Percentiles rank a stretch among this genome's conserved stretches.
phyloP scores from a whole-genome alignment of 1,284 basidiomycete species.

The Rhodotorula glutinis region DNA sequence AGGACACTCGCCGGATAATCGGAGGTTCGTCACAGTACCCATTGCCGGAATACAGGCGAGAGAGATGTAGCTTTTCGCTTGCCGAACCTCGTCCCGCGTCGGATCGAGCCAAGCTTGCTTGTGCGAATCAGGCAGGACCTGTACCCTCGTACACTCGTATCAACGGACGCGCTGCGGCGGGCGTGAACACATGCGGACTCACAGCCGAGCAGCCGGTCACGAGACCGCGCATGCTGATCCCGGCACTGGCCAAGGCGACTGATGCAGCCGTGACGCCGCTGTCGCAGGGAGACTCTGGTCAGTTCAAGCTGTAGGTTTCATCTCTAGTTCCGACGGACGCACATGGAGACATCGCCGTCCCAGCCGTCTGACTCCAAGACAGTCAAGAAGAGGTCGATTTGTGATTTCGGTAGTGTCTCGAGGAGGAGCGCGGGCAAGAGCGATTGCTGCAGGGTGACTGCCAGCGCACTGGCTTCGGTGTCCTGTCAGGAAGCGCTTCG shows the following conservation, averaged over 20 bases:
- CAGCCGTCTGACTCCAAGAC: conserved; percentile 87
- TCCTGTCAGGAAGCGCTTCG: conserved; percentile 58
- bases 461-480: conserved; percentile 82
- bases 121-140: not conserved
- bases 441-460: conserved; percentile 79
- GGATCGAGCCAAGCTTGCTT: conserved; percentile 64
- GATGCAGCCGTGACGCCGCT: conserved; percentile 77
- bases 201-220: conserved; percentile 71
- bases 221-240: conserved; percentile 80
- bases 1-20: conserved; percentile 68
- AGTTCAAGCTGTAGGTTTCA: accelerated
- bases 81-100: conserved; percentile 61
- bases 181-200: conserved; percentile 10
- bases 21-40: conserved; percentile 75
- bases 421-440: conserved; percentile 79
- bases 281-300: not conserved
- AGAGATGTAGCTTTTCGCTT: conserved; percentile 62
- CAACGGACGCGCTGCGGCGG: not conserved
- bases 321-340: not conserved
- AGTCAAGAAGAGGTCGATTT: conserved; percentile 85
- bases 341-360: conserved; percentile 73
- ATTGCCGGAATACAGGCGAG: conserved; percentile 84
- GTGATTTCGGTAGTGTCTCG: conserved; percentile 87
- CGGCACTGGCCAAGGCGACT: conserved; percentile 81
- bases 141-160: not conserved